Evolutionary conservation across 768 basidiomycete genomes (phyloP), one percentile per base, ranked within the genome.

Genomic region (Psilocybe azurescens): DNA sequence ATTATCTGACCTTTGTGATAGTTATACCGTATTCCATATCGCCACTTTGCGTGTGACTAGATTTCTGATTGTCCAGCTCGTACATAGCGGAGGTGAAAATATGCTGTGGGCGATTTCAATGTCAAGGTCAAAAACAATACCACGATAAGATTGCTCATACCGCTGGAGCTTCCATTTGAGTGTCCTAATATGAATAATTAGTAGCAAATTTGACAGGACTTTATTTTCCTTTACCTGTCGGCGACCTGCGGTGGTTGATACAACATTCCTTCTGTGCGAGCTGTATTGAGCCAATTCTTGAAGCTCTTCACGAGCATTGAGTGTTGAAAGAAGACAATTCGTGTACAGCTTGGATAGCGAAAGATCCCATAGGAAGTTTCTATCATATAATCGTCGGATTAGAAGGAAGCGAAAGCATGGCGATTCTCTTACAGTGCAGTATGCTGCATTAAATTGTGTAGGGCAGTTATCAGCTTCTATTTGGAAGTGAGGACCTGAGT

Each of bases 321-420:
- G 74, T 3, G 82, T 81, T 3, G 82, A 83, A 38, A 84, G 65
- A 4, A 83, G 72, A 55, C 81, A 82, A 58, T 83, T 84, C n/a
- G 80, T 61, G 66, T 84, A 84, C 13, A 84, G 72, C 59, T 83
- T 83, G 1, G 80, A 77, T 9, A 84, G 71, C 9, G 80, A 73
- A 18, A 84, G 70, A 64, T 83, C 82, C 78, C 79, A 84, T 8
- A 83, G 62, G 65, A 84, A 84, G 66, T 83, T 84, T 29, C 81
- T 80, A 51, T 2, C 49, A 18, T 8, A 29, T 24, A 14, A 16
- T n/a, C 55, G n/a, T 16, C 7, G 28, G 28, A 10, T 7, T 30
- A 5, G 20, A 29, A n/a, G 13, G 20, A 18, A 29, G 52, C 2
- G 11, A 30, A 61, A 28, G 33, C 18, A 29, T 16, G 39, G 16